Evolutionary conservation across 441 rosid species (phyloP), one percentile per base, ranked within the genome.

Genomic region (Erysimum cheiri): DNA sequence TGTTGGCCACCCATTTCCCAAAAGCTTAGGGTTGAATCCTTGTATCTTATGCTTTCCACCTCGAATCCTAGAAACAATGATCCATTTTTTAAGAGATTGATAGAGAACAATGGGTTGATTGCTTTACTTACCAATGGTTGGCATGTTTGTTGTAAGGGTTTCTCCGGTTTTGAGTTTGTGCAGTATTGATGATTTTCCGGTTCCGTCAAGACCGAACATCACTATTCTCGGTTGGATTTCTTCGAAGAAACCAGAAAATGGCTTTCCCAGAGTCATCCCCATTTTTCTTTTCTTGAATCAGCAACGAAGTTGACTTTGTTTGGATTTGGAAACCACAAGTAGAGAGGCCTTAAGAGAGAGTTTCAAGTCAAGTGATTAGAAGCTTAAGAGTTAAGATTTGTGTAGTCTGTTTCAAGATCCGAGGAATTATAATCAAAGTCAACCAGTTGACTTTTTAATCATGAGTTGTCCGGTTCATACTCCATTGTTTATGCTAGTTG

Each of bases 91-190:
- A 17, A 43, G 8, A 4, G 4, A 65, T 22, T 26, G 15, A 14
- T 19, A 4, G 26, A 40, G 10, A 58, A 47, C 12, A 47, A 4
- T 31, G 47, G 14, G 5, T 39, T 32, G 55, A 1, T 55, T 33
- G 37, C 8, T 57, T 28, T 8, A 52, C 64, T 62, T 69, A 63
- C 78, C 71, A 40, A 63, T 5, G 26, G 71, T 70, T 11, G 53
- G 48, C 4, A 41, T 75, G 56, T 9, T 63, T 48, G 24, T 35
- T 10, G 33, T 8, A 8, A 69, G 56, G 14, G 0, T 13, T 15
- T 75, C 71, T 64, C 75, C 63, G 41, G 79, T 64, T 64, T 69
- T 70, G 62, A 75, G 71, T 32, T 49, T 64, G 71, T 75, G 75
- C 61, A 64, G 0, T 48, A 75, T 75, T 1, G 71, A 48, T 64